Base-by-base conservation (phyloP, 2,329 filamentous ascomycete species). In the Monosporascus sp. region DNA sequence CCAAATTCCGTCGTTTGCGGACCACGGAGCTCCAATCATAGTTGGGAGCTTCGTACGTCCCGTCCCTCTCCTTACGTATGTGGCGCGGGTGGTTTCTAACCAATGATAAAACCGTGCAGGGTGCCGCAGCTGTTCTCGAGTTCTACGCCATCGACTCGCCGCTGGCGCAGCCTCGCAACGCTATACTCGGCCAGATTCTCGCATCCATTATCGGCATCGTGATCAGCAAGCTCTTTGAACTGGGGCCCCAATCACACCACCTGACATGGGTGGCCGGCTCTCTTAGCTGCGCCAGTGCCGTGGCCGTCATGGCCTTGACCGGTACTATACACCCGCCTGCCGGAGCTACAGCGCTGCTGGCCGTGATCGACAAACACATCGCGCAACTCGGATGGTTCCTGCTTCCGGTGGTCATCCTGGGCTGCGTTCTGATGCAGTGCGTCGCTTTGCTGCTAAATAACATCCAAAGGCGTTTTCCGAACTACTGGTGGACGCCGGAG, bases 321-420 rank as follows among this genome's bases (percentile, higher is more conserved):
- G 85, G 85, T 50, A 90, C 87, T 0, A 76, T 88, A 0, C 86
- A 91, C 59, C 88, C 88, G 0, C 88, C 88, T 0, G 88, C 86
- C 0, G 88, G 88, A 5, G 87, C 88, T 8, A 91, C 87, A 1
- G 87, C 86, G 0, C 70, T 92, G 1, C 70, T 91, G 25, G 85
- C 86, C 0, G 84, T 87, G 0, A 75, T 83, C 1, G 81, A 84
- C 53, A 70, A 77, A 2, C 70, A 74, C 1, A 71, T 83, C 1
- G 72, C 76, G 9, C 60, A 63, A 0, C 67, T 90, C 11, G 86
- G 87, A n/a, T 91, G 88, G 88, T 82, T 78, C 55, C 68, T 89
- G 14, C 65, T 90, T 6, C 81, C 84, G 0, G 70, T 89, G 6
- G 75, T 89, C 18, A 50, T 86, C 38, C 70, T 90, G 22, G 83